Percentiles rank a stretch among this genome's conserved stretches.
Evolutionary conservation across 768 basidiomycete genomes (phyloP).

Genomic region (Auricularia auricula-judae): DNA sequence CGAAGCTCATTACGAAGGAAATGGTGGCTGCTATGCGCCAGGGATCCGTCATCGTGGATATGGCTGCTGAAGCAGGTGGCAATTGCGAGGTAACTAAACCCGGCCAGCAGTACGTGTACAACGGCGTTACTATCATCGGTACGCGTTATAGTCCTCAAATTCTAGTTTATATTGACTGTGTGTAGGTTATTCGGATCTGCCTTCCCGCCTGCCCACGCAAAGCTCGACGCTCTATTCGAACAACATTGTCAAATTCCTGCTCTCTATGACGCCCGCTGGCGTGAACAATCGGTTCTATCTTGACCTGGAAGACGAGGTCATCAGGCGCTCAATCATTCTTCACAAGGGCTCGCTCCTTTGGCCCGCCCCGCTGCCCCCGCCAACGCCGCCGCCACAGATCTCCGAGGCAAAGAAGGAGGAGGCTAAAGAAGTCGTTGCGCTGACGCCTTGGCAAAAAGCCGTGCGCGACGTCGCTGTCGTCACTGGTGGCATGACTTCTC

Average conservation of each 20-base stretch:
- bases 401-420: constrained; percentile 34
- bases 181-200: constrained; percentile 71
- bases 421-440: constrained; percentile 36
- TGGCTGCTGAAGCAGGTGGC: constrained; percentile 83
- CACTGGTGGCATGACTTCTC: constrained; percentile 66
- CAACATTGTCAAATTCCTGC: constrained; percentile 81
- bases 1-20: constrained; percentile 72
- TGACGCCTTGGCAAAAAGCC: constrained; percentile 82
- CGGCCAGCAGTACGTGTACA: constrained; percentile 50
- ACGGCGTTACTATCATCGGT: constrained; percentile 81
- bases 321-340: constrained; percentile 67
- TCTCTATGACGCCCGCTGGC: constrained; percentile 38
- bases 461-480: constrained; percentile 62
- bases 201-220: constrained; percentile 82
- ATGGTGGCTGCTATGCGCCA: constrained; percentile 90
- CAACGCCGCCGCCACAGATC: constrained; percentile 39
- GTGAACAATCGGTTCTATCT: constrained; percentile 48
- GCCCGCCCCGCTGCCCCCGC: constrained; percentile 59
- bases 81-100: constrained; percentile 78
- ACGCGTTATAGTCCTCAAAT: constrained; percentile 4
- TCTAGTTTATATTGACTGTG: constrained; percentile 1
- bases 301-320: constrained; percentile 74
- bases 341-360: constrained; percentile 56
- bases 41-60: constrained; percentile 79
- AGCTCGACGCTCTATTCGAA: constrained; percentile 86